These are phyloP conservation scores for Ogataea trehaloabstinens DNA, from an alignment of 805 yeast species.

Conservation along the genomic window DNA sequence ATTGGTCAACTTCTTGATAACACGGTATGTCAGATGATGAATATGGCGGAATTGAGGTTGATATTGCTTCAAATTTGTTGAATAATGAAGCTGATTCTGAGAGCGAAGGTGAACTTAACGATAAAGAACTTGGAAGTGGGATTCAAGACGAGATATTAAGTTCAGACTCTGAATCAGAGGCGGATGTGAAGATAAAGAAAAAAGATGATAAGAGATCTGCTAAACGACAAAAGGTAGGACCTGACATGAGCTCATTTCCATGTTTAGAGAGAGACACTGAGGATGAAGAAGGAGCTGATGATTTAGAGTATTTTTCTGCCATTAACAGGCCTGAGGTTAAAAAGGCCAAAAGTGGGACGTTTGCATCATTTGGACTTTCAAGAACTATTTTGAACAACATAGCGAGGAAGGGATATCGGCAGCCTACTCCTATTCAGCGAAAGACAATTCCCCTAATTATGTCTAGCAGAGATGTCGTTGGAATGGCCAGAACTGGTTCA, in stretches of 20 bases:
- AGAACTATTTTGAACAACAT: constrained; percentile 68
- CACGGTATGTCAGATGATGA: constrained; percentile 31
- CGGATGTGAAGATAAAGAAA: constrained; percentile 26
- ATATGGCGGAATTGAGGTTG: constrained; percentile 54
- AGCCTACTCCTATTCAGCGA: constrained; percentile 97
- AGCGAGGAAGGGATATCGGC: constrained; percentile 80
- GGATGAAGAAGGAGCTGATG: constrained; percentile 40
- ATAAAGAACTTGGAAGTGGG: constrained; percentile 28
- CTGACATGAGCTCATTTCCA: constrained; percentile 22
- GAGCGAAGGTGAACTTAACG: constrained; percentile 18
- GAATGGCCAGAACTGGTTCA: constrained; percentile 99
- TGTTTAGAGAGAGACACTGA: constrained; percentile 45
- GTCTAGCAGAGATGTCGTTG: constrained; percentile 90
- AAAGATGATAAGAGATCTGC: constrained; percentile 28
- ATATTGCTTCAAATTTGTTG: constrained; percentile 62
- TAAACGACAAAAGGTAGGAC: not conserved
- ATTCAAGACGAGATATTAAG: constrained; percentile 54
- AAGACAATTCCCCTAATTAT: constrained; percentile 89
- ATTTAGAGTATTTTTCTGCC: constrained; percentile 35
- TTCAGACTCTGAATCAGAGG: constrained; percentile 48
- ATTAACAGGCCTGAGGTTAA: constrained; percentile 37
- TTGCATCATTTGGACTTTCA: constrained; percentile 87
- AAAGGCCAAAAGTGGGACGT: constrained; percentile 74
- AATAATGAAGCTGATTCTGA: constrained; percentile 32
- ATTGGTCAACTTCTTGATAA: too few relatives aligned